Conservation (phyloP, 169 alveolate species). For the Cryptosporidium ryanae region DNA sequence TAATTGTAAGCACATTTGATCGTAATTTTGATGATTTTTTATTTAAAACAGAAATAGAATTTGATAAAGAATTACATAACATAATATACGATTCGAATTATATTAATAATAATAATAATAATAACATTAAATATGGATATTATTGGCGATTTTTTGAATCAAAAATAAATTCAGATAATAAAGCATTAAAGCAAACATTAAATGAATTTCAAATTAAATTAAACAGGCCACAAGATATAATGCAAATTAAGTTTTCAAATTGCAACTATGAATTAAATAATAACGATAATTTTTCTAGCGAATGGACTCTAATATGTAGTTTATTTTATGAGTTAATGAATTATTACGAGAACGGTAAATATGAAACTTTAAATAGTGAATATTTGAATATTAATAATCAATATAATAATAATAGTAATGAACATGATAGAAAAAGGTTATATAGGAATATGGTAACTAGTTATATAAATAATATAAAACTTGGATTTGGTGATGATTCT, state of each 20-base stretch:
- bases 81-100: not conserved
- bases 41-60: conserved; percentile 14
- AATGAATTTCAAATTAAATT: conserved; percentile 16
- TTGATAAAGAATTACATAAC: conserved; percentile 16
- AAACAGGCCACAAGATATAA: conserved; percentile 15
- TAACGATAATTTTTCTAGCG: not conserved
- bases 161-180: not conserved
- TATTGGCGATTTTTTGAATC: not conserved
- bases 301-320: conserved; percentile 6
- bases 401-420: not conserved
- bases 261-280: not conserved
- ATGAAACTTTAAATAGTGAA: not conserved
- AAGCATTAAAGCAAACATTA: not conserved
- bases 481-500: not conserved
- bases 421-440: not conserved
- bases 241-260: conserved; percentile 32
- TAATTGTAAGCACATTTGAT: not conserved
- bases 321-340: not conserved
- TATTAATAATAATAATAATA: conserved; percentile 3
- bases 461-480: conserved; percentile 3
- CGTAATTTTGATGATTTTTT: not conserved
- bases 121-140: not conserved
- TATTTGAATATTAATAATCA: not conserved
- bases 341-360: not conserved
- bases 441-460: not conserved